Percentiles rank a stretch among this genome's conserved stretches.
Evolutionary conservation across 352 stramenopile genomes (phyloP).

Genomic region (Globisporangium viniferum): DNA sequence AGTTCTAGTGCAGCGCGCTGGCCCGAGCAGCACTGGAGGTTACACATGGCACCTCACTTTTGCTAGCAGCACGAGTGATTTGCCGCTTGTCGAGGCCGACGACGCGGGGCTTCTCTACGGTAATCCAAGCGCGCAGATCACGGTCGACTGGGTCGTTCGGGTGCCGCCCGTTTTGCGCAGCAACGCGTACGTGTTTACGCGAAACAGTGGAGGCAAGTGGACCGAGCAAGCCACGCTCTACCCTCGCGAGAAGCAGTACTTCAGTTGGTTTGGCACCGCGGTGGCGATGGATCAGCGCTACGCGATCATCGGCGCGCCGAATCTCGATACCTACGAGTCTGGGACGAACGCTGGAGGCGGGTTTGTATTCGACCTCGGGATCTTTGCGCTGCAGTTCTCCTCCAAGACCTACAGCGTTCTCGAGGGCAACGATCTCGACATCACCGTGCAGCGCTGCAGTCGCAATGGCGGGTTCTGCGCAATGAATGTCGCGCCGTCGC

Average conservation of each 20-base stretch:
- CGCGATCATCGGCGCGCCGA: constrained; percentile 89
- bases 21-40: constrained; percentile 37
- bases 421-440: constrained; percentile 82
- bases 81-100: constrained; percentile 60
- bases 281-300: constrained; percentile 82
- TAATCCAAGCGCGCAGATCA: constrained; percentile 24
- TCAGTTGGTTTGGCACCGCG: constrained; percentile 80
- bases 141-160: constrained; percentile 37
- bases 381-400: constrained; percentile 84
- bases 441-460: constrained; percentile 71
- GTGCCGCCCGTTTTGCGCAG: constrained; percentile 59
- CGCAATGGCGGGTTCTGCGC: constrained; percentile 50
- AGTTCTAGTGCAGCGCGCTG: constrained; percentile 65
- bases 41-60: constrained; percentile 89
- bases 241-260: constrained; percentile 89
- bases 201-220: constrained; percentile 52
- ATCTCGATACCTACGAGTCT: constrained; percentile 89
- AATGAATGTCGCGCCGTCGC: constrained; percentile 45
- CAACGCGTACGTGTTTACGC: constrained; percentile 68
- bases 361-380: constrained; percentile 89
- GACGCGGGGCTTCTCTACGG: constrained; percentile 25
- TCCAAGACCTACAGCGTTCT: constrained; percentile 72
- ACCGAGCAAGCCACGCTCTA: constrained; percentile 91
- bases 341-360: constrained; percentile 91
- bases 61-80: constrained; percentile 39